phyloP scores from a whole-genome alignment of 2,329 filamentous ascomycete species.

The Aspergillus candidus region DNA sequence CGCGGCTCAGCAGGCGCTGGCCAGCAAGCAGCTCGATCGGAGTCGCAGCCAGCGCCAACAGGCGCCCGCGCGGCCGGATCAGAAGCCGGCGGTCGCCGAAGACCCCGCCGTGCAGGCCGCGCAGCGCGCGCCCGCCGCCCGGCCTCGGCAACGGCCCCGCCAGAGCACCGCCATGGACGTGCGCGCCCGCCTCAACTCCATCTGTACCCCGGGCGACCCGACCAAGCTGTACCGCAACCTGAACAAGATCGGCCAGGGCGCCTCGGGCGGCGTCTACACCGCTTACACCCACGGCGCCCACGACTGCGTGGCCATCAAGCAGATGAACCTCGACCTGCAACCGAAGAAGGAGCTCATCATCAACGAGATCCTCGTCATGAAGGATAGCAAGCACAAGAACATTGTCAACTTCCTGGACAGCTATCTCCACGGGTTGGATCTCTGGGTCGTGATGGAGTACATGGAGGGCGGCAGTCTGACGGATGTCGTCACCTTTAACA shows the following conservation, averaged over 20 bases:
- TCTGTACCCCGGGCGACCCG: constrained; percentile 86
- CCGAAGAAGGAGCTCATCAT: constrained; percentile 99
- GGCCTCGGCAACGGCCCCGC: constrained; percentile 70
- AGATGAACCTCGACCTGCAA: constrained; percentile 98
- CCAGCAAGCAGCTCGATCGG: constrained; percentile 61
- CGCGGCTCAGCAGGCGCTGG: constrained; percentile 70
- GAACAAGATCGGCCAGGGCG: constrained; percentile 94
- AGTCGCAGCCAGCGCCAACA: constrained; percentile 66
- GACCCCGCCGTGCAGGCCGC: constrained; percentile 27
- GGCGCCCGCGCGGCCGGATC: constrained; percentile 51
- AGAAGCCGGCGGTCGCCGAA: constrained; percentile 25
- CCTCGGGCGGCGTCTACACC: constrained; percentile 90
- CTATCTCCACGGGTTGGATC: constrained; percentile 78
- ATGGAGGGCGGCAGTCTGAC: constrained; percentile 98
- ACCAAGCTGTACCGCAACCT: constrained; percentile 79
- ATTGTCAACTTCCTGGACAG: constrained; percentile 99
- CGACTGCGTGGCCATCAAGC: constrained; percentile 92
- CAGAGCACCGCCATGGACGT: constrained; percentile 80
- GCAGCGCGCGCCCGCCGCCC: constrained; percentile 48
- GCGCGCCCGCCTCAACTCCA: constrained; percentile 72
- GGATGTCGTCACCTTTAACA: constrained; percentile 97
- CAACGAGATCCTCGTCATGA: constrained; percentile 99
- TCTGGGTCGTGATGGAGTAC: constrained; percentile 99
- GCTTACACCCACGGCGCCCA: constrained; percentile 80
- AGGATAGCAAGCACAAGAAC: constrained; percentile 95